These are phyloP conservation scores for Neoboletus subvelutipes DNA, from an alignment of 768 basidiomycete genomes.

Conservation along the genomic window DNA sequence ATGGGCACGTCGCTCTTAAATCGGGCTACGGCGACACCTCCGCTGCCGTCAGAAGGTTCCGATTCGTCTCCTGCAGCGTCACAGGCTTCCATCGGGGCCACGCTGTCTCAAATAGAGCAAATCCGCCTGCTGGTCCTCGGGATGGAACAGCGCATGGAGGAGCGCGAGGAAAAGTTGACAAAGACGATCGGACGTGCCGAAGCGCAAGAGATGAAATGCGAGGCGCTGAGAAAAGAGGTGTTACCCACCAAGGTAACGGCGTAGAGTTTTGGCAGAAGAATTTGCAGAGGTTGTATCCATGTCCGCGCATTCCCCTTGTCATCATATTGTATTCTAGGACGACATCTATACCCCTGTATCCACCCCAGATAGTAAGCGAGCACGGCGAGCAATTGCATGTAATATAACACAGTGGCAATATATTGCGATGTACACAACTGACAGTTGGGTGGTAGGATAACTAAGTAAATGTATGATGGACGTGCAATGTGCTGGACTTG, in stretches of 20 bases:
- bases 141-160: conserved; percentile 70
- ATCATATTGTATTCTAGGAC: conserved; percentile 26
- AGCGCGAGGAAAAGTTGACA: conserved; percentile 57
- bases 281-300: conserved; percentile 6
- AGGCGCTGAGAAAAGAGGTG: conserved; percentile 45
- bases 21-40: conserved; percentile 19
- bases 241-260: conserved; percentile 21
- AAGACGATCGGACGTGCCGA: conserved; percentile 64
- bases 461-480: conserved; percentile 23
- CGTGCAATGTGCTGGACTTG: conserved; percentile 22
- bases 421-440: conserved; percentile 31
- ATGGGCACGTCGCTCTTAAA: conserved; percentile 30
- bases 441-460: conserved; percentile 26
- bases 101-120: conserved; percentile 64
- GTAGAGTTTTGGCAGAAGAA: conserved; percentile 1
- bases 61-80: conserved; percentile 19
- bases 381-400: neutral
- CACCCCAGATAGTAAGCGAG: conserved; percentile 1
- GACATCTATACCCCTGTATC: conserved; percentile 14
- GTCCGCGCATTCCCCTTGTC: conserved; percentile 11
- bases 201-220: conserved; percentile 53
- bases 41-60: conserved; percentile 15
- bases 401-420: conserved; percentile 24
- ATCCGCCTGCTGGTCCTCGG: conserved; percentile 67
- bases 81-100: conserved; percentile 36